A percentile compares a stretch with the other conserved stretches of the same genome.
Evolutionary conservation across 2,329 filamentous ascomycete genomes (phyloP).

Genomic region (Aspergillus neotritici): DNA sequence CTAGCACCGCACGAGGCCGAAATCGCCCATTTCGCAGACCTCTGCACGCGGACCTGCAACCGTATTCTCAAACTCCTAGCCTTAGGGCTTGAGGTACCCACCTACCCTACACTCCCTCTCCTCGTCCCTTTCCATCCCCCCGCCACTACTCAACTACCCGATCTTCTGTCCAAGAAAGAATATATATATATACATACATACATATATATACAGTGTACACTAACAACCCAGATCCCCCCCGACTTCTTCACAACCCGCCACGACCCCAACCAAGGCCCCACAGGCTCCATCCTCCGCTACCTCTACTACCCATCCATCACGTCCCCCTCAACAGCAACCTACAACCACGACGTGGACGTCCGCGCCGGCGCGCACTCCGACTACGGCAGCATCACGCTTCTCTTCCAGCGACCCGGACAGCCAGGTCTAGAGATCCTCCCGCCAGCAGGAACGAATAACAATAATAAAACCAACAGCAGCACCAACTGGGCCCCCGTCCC

Average conservation of each 20-base stretch:
- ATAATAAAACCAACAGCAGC: conserved; percentile 34
- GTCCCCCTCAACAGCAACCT: conserved; percentile 39
- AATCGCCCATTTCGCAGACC: conserved; percentile 60
- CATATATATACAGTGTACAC: not conserved
- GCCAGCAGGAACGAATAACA: conserved; percentile 49
- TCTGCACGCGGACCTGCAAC: conserved; percentile 68
- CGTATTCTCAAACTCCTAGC: conserved; percentile 72
- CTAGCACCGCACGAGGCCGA: conserved; percentile 56
- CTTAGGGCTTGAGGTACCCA: conserved; percentile 61
- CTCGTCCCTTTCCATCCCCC: not conserved
- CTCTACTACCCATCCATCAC: conserved; percentile 63
- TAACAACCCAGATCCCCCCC: conserved; percentile 34
- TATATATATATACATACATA: no score
- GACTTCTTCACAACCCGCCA: conserved; percentile 60
- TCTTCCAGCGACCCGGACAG: conserved; percentile 82
- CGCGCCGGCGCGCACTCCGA: conserved; percentile 90
- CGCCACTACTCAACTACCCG: not conserved
- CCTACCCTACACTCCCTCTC: no score
- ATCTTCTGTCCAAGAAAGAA: no score
- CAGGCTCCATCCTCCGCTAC: conserved; percentile 60
- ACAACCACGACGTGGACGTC: conserved; percentile 56
- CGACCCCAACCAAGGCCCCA: conserved; percentile 45
- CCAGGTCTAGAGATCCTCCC: conserved; percentile 79
- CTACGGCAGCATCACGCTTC: conserved; percentile 63
- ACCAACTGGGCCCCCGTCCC: not conserved